These are phyloP conservation scores for Camellia sinensis DNA, from an alignment of 148 eudicot genomes.

Conservation along the genomic window DNA sequence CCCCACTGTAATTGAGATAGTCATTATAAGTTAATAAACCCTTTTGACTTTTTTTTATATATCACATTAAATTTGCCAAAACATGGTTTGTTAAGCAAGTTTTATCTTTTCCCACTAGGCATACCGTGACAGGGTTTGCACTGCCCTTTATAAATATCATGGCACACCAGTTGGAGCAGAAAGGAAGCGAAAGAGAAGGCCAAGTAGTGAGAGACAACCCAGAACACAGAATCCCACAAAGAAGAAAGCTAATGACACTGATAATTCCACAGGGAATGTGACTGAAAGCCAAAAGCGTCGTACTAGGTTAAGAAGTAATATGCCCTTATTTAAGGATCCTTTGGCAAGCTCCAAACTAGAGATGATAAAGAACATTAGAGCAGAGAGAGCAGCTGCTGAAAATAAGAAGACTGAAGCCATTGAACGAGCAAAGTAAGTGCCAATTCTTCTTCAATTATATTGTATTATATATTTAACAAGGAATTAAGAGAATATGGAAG, in stretches of 20 bases:
- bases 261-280: slow-evolving; percentile 17
- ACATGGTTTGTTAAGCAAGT: neutral
- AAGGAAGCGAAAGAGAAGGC: slow-evolving; percentile 46
- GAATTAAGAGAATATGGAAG: neutral
- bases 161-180: slow-evolving; percentile 52
- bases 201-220: slow-evolving; percentile 38
- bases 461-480: neutral
- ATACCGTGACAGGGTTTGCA: slow-evolving; percentile 62
- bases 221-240: slow-evolving; percentile 26
- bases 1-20: neutral
- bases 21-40: neutral
- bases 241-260: slow-evolving; percentile 29
- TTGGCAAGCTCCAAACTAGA: slow-evolving; percentile 68
- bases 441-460: neutral
- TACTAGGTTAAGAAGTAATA: slow-evolving; percentile 34
- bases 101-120: slow-evolving; percentile 34
- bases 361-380: slow-evolving; percentile 75
- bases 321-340: slow-evolving; percentile 76
- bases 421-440: slow-evolving; percentile 76
- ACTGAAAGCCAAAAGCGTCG: slow-evolving; percentile 25
- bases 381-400: slow-evolving; percentile 57
- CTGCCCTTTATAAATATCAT: slow-evolving; percentile 65
- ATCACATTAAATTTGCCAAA: neutral
- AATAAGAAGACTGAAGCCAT: slow-evolving; percentile 56
- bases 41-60: neutral